These are phyloP conservation scores for Vitis hybrid DNA, from an alignment of 177 flowering plant genomes.

Conservation along the genomic window DNA sequence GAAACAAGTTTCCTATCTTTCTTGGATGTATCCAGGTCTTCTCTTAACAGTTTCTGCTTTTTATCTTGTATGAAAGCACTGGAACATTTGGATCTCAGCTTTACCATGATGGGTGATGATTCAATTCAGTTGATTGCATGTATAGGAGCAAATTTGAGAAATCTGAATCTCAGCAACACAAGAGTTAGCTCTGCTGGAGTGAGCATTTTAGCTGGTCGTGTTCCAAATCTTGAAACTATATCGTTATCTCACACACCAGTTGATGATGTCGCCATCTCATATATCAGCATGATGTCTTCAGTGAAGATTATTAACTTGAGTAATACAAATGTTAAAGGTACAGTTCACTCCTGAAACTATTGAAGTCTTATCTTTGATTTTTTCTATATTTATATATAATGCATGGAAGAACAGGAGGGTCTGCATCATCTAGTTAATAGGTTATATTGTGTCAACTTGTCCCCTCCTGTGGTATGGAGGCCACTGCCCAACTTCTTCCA, in stretches of 20 bases:
- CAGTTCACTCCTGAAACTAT: neutral
- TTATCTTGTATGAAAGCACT: constrained; percentile 49
- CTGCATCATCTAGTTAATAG: neutral
- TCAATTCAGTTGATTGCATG: constrained; percentile 45
- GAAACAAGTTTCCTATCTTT: constrained; percentile 36
- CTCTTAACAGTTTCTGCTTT: constrained; percentile 48
- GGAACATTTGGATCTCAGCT: constrained; percentile 74
- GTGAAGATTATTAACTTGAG: constrained; percentile 61
- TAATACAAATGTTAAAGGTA: constrained; percentile 75
- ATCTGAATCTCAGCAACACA: constrained; percentile 65
- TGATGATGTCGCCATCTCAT: constrained; percentile 61
- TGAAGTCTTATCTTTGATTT: neutral
- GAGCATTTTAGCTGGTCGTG: constrained; percentile 59
- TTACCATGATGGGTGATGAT: constrained; percentile 50
- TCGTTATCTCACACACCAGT: constrained; percentile 56
- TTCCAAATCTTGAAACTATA: constrained; percentile 66
- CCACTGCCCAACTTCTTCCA: too few species aligned
- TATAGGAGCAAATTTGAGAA: constrained; percentile 60
- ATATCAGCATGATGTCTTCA: constrained; percentile 61
- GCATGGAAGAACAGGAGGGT: neutral
- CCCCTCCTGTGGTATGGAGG: too few species aligned
- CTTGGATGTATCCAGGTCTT: constrained; percentile 62
- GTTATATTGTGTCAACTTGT: too few species aligned
- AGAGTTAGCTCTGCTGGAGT: constrained; percentile 64
- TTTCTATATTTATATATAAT: neutral